Base-by-base conservation (phyloP, 139 green algal genomes). In the Chlorella vulgaris region DNA sequence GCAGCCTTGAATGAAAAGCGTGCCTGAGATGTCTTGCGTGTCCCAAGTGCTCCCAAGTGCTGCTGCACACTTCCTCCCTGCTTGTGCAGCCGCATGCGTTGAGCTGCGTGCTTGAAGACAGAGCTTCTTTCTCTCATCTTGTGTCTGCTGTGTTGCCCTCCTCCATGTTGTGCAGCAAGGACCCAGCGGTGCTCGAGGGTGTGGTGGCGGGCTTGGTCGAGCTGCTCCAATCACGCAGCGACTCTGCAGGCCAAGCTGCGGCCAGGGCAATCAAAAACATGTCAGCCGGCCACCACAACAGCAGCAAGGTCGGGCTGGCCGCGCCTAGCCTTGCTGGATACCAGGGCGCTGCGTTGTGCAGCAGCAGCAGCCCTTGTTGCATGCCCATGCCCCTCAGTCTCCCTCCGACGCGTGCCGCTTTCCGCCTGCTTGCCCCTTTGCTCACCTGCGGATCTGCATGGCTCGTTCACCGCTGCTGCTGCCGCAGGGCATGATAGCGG, bases 191-290 rank as follows among this genome's bases (percentile, higher is more conserved):
- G 24, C 53, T 79, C 24, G 36, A 24, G 3, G 36, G 29, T 10
- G 61, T 69, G 40, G 40, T 80, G 10, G 39, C 38, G 0, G 74
- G 74, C 4, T 38, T 84, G 67, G 28, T 84, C 26, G 51, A 62
- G 0, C 68, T 84, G 43, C 68, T 84, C 26, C 53, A 31, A 0
- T 43, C 18, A 2, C 50, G 36, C 26, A 22, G n/a, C 10, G 78
- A 84, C 51, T 62, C 36, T 6, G 53, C 47, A 15, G 33, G 58
- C 33, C 69, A 78, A 24, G 80, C 80, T 10, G 80, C 80, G 42
- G 69, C 69, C 3, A 53, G 80, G 5, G 58, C 69, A 7, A 67
- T 84, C 55, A 84, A 84, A 33, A 74, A 63, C 31, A 60, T 84
- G 58, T 66, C 69, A 4, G 69, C 69, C 1, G 69, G 69, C 24